phyloP scores from a whole-genome alignment of 2,329 filamentous ascomycete species.

The Orbilia ellipsospora region DNA sequence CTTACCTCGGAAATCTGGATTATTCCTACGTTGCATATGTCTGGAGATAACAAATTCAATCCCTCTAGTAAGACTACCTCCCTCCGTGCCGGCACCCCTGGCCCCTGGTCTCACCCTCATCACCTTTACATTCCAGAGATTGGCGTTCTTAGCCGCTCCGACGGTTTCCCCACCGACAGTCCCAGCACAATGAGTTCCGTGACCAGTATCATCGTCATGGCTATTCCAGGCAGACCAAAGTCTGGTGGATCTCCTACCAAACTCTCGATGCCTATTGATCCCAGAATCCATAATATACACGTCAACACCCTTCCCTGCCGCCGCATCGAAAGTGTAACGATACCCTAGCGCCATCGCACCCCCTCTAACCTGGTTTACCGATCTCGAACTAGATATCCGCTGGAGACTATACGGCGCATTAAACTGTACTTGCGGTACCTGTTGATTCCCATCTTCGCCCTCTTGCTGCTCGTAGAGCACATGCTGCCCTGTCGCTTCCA shows the following conservation, averaged over 20 bases:
- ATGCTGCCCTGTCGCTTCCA: not conserved
- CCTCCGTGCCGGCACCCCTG: slow-evolving; percentile 61
- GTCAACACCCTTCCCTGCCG: slow-evolving; percentile 63
- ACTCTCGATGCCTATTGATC: slow-evolving; percentile 59
- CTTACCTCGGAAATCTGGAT: slow-evolving; percentile 58
- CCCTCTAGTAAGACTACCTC: slow-evolving; percentile 59
- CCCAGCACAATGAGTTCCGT: slow-evolving; percentile 64
- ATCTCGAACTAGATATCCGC: slow-evolving; percentile 59
- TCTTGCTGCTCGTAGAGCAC: not conserved
- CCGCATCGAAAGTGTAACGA: slow-evolving; percentile 60
- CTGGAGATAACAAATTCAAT: slow-evolving; percentile 64
- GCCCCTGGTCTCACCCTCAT: slow-evolving; percentile 60
- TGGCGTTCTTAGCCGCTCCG: slow-evolving; percentile 65
- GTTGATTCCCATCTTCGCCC: too few species aligned
- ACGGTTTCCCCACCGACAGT: slow-evolving; percentile 60
- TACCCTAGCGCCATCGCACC: slow-evolving; percentile 61
- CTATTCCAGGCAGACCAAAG: slow-evolving; percentile 62
- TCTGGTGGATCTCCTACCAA: slow-evolving; percentile 58
- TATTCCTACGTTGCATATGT: slow-evolving; percentile 64
- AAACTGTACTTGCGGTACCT: slow-evolving; percentile 20
- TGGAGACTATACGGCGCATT: slow-evolving; percentile 59
- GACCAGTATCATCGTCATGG: slow-evolving; percentile 60
- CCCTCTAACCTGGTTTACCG: slow-evolving; percentile 58
- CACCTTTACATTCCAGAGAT: slow-evolving; percentile 66
- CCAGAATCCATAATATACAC: slow-evolving; percentile 67